Conservation (phyloP, 495 filamentous ascomycete species). For the Neurospora sp. region DNA sequence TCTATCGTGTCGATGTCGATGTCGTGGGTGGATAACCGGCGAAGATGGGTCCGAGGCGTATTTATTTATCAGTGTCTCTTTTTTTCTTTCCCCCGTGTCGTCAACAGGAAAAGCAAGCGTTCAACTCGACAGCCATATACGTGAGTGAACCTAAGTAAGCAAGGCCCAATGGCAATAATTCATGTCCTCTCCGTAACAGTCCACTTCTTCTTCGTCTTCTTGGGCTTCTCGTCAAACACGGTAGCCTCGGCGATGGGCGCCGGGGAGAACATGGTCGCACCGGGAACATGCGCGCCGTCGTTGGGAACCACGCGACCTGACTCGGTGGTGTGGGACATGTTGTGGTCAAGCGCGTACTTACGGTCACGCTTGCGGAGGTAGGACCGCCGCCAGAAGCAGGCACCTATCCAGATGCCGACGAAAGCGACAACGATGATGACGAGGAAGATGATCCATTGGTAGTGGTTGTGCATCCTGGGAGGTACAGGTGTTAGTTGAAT, state of each 20-base stretch:
- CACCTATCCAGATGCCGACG: slow-evolving; percentile 41
- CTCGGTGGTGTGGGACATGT: slow-evolving; percentile 19
- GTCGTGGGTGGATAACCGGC: neutral
- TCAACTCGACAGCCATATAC: neutral
- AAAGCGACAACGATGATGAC: slow-evolving; percentile 43
- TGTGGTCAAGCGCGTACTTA: slow-evolving; percentile 36
- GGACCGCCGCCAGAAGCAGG: slow-evolving; percentile 40
- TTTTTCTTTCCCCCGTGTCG: neutral
- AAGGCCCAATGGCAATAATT: slow-evolving; percentile 6
- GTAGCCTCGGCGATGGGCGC: slow-evolving; percentile 18
- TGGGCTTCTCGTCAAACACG: slow-evolving; percentile 16
- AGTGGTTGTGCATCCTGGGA: slow-evolving; percentile 39
- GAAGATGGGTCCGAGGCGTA: no score
- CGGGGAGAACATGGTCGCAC: slow-evolving; percentile 23
- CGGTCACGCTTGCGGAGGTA: slow-evolving; percentile 44
- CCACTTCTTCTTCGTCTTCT: slow-evolving; percentile 33
- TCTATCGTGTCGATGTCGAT: neutral
- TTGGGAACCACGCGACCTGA: slow-evolving; percentile 22
- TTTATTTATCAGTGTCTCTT: neutral
- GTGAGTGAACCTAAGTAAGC: neutral
- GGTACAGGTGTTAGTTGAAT: neutral
- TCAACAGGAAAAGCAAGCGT: neutral
- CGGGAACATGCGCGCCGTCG: slow-evolving; percentile 19
- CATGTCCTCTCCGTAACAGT: slow-evolving; percentile 24
- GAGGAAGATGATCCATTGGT: slow-evolving; percentile 47